These are phyloP conservation scores for Neocatenulostroma microsporum DNA, from an alignment of 2,329 filamentous ascomycete species.

Conservation along the genomic window DNA sequence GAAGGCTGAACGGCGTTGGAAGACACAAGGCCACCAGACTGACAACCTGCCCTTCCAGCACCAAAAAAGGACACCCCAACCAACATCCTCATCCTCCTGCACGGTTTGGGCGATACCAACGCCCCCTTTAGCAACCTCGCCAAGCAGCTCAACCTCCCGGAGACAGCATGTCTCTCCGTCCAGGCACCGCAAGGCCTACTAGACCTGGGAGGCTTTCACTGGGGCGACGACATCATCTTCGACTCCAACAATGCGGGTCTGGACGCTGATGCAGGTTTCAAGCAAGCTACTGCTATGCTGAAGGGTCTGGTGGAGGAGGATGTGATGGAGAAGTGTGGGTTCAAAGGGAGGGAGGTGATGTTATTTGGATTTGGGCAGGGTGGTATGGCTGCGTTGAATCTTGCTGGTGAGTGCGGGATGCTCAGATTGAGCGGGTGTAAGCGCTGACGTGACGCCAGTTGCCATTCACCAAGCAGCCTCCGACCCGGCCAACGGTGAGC, in stretches of 20 bases:
- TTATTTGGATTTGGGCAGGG: conserved; percentile 52
- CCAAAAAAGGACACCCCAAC: conserved; percentile 52
- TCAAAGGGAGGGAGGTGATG: conserved; percentile 42
- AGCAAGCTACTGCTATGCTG: conserved; percentile 35
- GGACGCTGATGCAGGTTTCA: conserved; percentile 49
- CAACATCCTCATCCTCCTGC: conserved; percentile 71
- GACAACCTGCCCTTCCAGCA: conserved; percentile 24
- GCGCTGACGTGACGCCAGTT: conserved; percentile 8
- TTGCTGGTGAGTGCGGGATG: conserved; percentile 28
- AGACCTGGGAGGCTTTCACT: conserved; percentile 57
- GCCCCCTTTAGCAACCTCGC: conserved; percentile 62
- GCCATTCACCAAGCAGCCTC: conserved; percentile 12
- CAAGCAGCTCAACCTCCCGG: conserved; percentile 61
- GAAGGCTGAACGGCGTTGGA: not conserved
- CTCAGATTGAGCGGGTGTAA: too few relatives aligned
- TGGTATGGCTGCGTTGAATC: conserved; percentile 47
- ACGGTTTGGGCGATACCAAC: conserved; percentile 74
- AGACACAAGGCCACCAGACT: not conserved
- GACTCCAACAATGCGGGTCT: conserved; percentile 45
- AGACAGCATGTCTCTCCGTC: conserved; percentile 66
- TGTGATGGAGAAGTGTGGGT: conserved; percentile 44
- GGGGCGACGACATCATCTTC: conserved; percentile 53
- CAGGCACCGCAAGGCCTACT: conserved; percentile 63
- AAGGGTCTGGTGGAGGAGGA: conserved; percentile 38
- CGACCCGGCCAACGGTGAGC: conserved; percentile 28